Base-by-base conservation (phyloP, 345 rosid genomes). In the Eucalyptus sp. region DNA sequence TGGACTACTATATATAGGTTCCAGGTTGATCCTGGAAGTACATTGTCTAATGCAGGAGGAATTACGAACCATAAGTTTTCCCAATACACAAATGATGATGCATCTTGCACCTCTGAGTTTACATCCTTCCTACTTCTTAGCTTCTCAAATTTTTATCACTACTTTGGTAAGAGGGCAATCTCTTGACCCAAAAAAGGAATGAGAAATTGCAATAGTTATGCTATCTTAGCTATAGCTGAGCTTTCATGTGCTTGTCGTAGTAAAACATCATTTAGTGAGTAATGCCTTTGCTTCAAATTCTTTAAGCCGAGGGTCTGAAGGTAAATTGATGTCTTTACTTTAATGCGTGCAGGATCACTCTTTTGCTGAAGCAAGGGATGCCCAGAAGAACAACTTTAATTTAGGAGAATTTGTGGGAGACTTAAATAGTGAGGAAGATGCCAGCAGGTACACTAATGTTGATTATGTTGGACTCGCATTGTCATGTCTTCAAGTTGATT, bases 331-430 rank as follows among this genome's bases (percentile, higher is more conserved):
- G 76, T 64, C 76, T 64, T 62, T n/a, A 13, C 60, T 49, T 44
- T 49, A n/a, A 51, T 68, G 31, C 33, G 7, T 90, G 89, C 68
- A 90, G 91, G 93, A 50, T 14, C 89, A 79, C 71, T 91, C 91
- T 86, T 89, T 86, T 86, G 87, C 83, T 29, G 89, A 80, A 17
- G 49, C 66, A 62, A 84, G 87, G 87, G 93, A 93, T 49, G 87
- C 92, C 80, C 91, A 92, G 27, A 94, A 93, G 89, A 93, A 84
- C 90, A 91, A 91, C 84, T 95, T 96, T 90, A 97, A 95, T 91
- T 93, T 97, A 87, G 98, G 94, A 79, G 95, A 98, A 18, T 96
- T 93, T 93, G 99, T 97, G 24, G 98, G 99, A 24, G 98, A 97
- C 92, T 92, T 96, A 91, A 92, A 94, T 86, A 92, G 95, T 90